A percentile compares a stretch with the other conserved stretches of the same genome.
Conservation (phyloP, 2,329 filamentous ascomycete genomes). For the Talaromyces pinophilus region DNA sequence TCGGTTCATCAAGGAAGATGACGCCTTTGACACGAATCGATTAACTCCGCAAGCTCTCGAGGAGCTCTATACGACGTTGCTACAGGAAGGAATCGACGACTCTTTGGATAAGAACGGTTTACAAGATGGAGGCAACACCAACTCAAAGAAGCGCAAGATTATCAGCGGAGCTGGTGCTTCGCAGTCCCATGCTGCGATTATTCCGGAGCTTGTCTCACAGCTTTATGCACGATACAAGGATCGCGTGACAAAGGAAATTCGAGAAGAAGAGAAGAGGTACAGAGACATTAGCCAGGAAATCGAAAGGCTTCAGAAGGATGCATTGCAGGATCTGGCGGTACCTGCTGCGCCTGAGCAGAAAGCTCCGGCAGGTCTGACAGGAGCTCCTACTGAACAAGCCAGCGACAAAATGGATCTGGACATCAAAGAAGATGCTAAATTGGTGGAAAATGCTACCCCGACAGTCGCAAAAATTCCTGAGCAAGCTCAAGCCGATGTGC, state of each 20-base stretch:
- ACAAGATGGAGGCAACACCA: constrained; percentile 36
- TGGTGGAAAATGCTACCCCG: constrained; percentile 22
- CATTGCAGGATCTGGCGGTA: constrained; percentile 48
- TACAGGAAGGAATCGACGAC: constrained; percentile 70
- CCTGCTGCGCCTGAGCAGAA: constrained; percentile 20
- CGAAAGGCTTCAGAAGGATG: constrained; percentile 63
- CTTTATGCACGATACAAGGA: constrained; percentile 75
- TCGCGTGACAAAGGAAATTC: constrained; percentile 67
- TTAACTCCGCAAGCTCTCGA: constrained; percentile 76
- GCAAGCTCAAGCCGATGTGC: constrained; percentile 2
- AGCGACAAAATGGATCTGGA: constrained; percentile 34
- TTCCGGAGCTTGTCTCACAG: constrained; percentile 70
- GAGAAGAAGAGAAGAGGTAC: constrained; percentile 71
- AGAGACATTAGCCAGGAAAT: constrained; percentile 67
- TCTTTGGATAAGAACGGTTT: constrained; percentile 38
- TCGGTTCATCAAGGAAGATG: constrained; percentile 68
- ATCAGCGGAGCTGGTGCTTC: constrained; percentile 64
- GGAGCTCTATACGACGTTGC: constrained; percentile 72
- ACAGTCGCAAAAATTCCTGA: constrained; percentile 18
- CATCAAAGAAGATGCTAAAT: constrained; percentile 29
- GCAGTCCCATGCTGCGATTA: constrained; percentile 64
- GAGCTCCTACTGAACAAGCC: constrained; percentile 23
- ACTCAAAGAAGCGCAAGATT: constrained; percentile 73
- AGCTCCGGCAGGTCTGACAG: constrained; percentile 19
- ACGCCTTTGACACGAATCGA: constrained; percentile 70